phyloP scores from a whole-genome alignment of 345 rosid species.

The Hibiscus mutabilis region DNA sequence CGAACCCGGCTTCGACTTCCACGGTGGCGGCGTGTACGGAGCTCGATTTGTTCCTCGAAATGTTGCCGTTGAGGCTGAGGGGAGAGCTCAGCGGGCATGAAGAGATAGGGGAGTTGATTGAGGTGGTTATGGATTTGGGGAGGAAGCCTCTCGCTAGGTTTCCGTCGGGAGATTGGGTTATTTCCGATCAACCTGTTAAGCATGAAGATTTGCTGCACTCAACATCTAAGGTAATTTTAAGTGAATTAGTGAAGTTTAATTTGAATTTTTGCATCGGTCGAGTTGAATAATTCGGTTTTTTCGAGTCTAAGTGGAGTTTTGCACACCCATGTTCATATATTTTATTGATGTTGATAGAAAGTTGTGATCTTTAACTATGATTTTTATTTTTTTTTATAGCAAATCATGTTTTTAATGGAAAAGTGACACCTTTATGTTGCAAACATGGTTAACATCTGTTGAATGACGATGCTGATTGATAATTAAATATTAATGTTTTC shows the following conservation, averaged over 20 bases:
- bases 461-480: not conserved
- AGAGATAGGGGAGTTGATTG: slow-evolving; percentile 65
- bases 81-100: slow-evolving; percentile 45
- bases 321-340: no score
- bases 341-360: not conserved
- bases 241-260: not conserved
- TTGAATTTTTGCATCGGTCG: not conserved
- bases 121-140: slow-evolving; percentile 92
- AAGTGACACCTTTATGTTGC: not conserved
- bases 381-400: not conserved
- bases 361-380: not conserved
- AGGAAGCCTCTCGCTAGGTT: slow-evolving; percentile 87
- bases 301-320: no score
- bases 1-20: slow-evolving; percentile 30
- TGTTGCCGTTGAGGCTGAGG: slow-evolving; percentile 65
- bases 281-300: not conserved
- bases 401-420: no score
- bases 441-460: not conserved
- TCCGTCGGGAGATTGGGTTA: slow-evolving; percentile 89
- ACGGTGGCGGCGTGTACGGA: slow-evolving; percentile 32
- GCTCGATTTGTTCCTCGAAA: slow-evolving; percentile 64
- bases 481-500: not conserved
- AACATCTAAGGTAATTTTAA: slow-evolving; percentile 53
- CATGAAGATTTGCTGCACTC: slow-evolving; percentile 73
- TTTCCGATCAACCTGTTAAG: slow-evolving; percentile 58